phyloP scores from a whole-genome alignment of 108 stramenopile species.

The Cylindrotheca fusiformis region DNA sequence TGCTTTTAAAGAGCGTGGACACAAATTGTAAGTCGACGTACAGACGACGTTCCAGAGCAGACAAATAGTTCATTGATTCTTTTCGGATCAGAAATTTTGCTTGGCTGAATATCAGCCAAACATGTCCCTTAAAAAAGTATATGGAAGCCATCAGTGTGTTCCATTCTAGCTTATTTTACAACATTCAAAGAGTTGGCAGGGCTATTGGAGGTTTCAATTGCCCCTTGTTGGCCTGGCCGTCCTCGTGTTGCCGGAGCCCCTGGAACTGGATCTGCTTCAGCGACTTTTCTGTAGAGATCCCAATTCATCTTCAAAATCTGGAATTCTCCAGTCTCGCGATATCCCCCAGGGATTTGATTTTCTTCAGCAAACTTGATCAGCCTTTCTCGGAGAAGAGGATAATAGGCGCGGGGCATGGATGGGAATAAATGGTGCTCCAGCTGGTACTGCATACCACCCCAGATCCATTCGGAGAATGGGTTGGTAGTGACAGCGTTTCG shows the following conservation, averaged over 20 bases:
- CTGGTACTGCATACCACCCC: constrained; percentile 97
- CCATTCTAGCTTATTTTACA: too few relatives aligned
- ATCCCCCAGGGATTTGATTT: constrained; percentile 87
- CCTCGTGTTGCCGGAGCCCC: constrained; percentile 81
- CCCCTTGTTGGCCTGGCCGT: constrained; percentile 66
- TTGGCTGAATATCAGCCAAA: too few relatives aligned
- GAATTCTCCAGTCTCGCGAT: constrained; percentile 79
- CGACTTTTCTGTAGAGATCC: constrained; percentile 74
- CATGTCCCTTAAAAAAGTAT: too few relatives aligned
- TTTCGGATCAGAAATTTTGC: too few relatives aligned
- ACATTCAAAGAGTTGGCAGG: too few relatives aligned
- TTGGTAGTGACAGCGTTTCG: constrained; percentile 86
- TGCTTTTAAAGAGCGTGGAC: too few relatives aligned
- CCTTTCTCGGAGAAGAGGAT: constrained; percentile 66
- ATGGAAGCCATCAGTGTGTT: too few relatives aligned
- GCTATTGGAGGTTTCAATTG: constrained; percentile 40
- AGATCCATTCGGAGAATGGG: constrained; percentile 87
- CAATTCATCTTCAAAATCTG: constrained; percentile 86
- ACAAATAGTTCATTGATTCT: too few relatives aligned
- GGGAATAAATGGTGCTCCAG: constrained; percentile 97
- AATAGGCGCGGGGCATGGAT: constrained; percentile 88
- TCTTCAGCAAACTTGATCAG: constrained; percentile 86
- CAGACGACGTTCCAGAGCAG: too few relatives aligned
- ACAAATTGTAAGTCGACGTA: too few relatives aligned
- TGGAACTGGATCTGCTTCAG: constrained; percentile 64